Percentiles rank a stretch among this genome's conserved stretches.
Conservation (phyloP, 805 yeast genomes). For the Schwanniomyces sp. region DNA sequence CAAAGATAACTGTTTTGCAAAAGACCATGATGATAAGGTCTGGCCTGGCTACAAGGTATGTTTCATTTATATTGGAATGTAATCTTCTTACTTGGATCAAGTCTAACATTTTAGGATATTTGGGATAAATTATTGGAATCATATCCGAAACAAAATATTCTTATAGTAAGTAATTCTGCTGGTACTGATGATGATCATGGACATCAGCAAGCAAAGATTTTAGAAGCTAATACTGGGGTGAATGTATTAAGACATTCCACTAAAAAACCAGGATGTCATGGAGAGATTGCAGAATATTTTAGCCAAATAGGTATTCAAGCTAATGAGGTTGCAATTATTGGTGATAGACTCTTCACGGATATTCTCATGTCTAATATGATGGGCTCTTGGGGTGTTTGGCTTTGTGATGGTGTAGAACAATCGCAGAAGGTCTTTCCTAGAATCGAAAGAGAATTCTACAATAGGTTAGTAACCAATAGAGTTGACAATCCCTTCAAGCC, state of each 20-base stretch:
- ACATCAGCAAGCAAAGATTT: constrained; percentile 55
- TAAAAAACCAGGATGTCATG: constrained; percentile 80
- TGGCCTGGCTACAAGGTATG: constrained; percentile 66
- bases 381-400: constrained; percentile 87
- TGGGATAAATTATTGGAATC: constrained; percentile 56
- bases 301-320: constrained; percentile 47
- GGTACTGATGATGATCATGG: constrained; percentile 77
- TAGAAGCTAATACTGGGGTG: constrained; percentile 69
- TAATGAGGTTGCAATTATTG: constrained; percentile 76
- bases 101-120: constrained; percentile 22
- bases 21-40: constrained; percentile 73
- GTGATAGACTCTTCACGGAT: constrained; percentile 91
- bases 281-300: constrained; percentile 66
- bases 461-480: constrained; percentile 16
- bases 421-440: constrained; percentile 52
- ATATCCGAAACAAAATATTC: constrained; percentile 63
- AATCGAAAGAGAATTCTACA: constrained; percentile 47
- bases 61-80: constrained; percentile 5
- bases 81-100: background rate
- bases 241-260: constrained; percentile 68
- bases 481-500: constrained; percentile 17
- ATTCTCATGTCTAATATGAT: constrained; percentile 90
- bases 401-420: constrained; percentile 69
- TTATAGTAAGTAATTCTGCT: constrained; percentile 90
- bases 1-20: constrained; percentile 94